Evolutionary conservation across 768 basidiomycete species (phyloP).

Genomic region (Nevesoporus exiguus): DNA sequence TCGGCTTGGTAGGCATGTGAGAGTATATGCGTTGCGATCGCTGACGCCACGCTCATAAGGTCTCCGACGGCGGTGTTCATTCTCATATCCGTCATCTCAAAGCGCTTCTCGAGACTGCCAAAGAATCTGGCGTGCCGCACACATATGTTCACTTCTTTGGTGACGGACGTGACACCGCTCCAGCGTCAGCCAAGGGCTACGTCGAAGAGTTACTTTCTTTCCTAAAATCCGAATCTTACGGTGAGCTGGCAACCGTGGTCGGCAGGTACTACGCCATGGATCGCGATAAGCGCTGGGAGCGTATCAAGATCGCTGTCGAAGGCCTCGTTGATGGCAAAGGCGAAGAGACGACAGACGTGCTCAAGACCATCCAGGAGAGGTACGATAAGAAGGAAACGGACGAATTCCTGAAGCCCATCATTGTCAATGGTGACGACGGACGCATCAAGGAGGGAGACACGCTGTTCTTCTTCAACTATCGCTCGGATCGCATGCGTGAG

Average conservation of each 20-base stretch:
- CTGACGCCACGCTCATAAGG: slow-evolving; percentile 38
- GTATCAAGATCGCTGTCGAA: slow-evolving; percentile 86
- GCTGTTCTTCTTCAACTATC: slow-evolving; percentile 95
- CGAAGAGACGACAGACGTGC: slow-evolving; percentile 51
- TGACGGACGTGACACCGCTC: slow-evolving; percentile 93
- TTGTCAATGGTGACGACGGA: slow-evolving; percentile 74
- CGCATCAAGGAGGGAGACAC: slow-evolving; percentile 87
- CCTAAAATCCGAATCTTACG: slow-evolving; percentile 70
- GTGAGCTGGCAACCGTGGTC: slow-evolving; percentile 79
- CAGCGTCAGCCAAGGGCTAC: slow-evolving; percentile 76
- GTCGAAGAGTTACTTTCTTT: slow-evolving; percentile 74
- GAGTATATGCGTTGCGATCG: background rate
- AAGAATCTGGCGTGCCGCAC: slow-evolving; percentile 78
- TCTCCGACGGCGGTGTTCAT: slow-evolving; percentile 96
- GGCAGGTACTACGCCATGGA: slow-evolving; percentile 98
- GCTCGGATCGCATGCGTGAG: slow-evolving; percentile 95
- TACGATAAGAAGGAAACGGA: slow-evolving; percentile 88
- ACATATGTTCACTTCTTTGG: slow-evolving; percentile 93
- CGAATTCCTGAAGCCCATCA: slow-evolving; percentile 94
- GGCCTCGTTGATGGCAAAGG: slow-evolving; percentile 72
- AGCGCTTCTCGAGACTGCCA: slow-evolving; percentile 87
- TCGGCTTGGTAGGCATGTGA: slow-evolving; percentile 67
- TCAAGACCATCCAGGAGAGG: slow-evolving; percentile 66
- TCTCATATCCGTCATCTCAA: slow-evolving; percentile 90
- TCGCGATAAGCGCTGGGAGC: slow-evolving; percentile 95